Percentiles rank a stretch among this genome's conserved stretches.
These are phyloP conservation scores for Adansonia madagascariensis DNA, from an alignment of 441 rosid species.

Conservation along the genomic window DNA sequence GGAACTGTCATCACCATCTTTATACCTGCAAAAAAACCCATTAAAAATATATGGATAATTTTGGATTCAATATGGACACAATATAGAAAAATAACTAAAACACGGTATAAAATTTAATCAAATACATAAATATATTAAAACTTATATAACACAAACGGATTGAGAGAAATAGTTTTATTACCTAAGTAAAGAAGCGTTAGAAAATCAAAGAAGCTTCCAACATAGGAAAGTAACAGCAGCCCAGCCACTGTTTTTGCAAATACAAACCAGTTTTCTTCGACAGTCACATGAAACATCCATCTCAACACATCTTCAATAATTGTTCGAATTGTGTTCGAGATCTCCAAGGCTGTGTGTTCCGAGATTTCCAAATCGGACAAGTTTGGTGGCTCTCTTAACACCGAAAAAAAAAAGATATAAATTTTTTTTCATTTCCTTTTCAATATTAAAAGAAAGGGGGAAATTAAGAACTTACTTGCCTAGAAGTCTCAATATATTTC, in stretches of 20 bases:
- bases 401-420: not conserved
- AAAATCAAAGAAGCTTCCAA: conserved; percentile 48
- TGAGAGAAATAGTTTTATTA: conserved; percentile 18
- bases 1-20: conserved; percentile 46
- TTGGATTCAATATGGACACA: too few species aligned
- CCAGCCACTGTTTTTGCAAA: conserved; percentile 43
- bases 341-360: conserved; percentile 39
- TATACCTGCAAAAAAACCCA: conserved; percentile 31
- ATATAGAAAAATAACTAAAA: too few species aligned
- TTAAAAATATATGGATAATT: not conserved
- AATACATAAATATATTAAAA: too few species aligned
- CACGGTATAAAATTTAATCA: too few species aligned
- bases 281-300: conserved; percentile 55
- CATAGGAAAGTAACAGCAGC: conserved; percentile 45
- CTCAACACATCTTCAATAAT: conserved; percentile 39
- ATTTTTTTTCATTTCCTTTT: not conserved
- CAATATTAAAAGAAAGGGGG: not conserved
- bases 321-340: conserved; percentile 32
- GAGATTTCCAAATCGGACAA: conserved; percentile 46
- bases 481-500: conserved; percentile 55
- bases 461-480: conserved; percentile 48
- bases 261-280: conserved; percentile 49
- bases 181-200: conserved; percentile 52
- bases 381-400: conserved; percentile 49
- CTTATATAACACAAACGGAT: not conserved